A percentile compares a stretch with the other conserved stretches of the same genome.
Conservation (phyloP, 768 basidiomycete species). For the Macrolepiota fuliginosa region DNA sequence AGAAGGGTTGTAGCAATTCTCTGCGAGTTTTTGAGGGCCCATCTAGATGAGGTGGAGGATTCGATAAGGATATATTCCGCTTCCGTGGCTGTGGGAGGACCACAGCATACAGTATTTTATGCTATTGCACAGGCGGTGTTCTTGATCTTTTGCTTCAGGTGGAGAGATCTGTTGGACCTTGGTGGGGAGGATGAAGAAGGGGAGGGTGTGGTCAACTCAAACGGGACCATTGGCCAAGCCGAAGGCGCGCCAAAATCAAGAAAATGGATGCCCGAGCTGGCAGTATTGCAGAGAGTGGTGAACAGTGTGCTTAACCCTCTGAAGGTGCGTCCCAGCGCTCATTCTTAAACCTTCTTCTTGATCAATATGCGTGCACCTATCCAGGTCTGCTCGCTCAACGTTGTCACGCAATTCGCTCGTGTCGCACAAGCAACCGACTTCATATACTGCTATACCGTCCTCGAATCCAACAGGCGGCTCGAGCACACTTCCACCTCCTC, state of each 20-base stretch:
- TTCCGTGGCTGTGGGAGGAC: slow-evolving; percentile 13
- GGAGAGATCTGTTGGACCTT: slow-evolving; percentile 79
- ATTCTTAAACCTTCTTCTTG: not conserved
- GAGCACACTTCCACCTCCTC: slow-evolving; percentile 39
- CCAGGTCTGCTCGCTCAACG: slow-evolving; percentile 86
- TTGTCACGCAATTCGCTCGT: slow-evolving; percentile 92
- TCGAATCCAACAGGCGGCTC: slow-evolving; percentile 82
- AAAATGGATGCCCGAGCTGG: slow-evolving; percentile 85
- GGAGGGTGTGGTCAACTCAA: slow-evolving; percentile 26
- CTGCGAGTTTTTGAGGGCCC: slow-evolving; percentile 79
- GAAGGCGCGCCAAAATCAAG: slow-evolving; percentile 27
- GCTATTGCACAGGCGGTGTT: slow-evolving; percentile 91
- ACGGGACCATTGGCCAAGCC: not conserved
- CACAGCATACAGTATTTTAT: slow-evolving; percentile 77
- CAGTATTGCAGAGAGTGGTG: slow-evolving; percentile 76
- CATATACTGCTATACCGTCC: slow-evolving; percentile 90
- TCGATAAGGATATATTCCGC: slow-evolving; percentile 37
- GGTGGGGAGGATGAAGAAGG: slow-evolving; percentile 50
- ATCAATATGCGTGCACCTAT: not conserved
- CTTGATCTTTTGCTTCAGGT: slow-evolving; percentile 96
- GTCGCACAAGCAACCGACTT: slow-evolving; percentile 89
- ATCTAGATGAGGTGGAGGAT: slow-evolving; percentile 70
- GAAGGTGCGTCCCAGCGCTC: slow-evolving; percentile 47
- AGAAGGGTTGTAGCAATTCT: slow-evolving; percentile 76
- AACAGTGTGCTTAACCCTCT: slow-evolving; percentile 86